Evolutionary conservation across 371 early-diverging fungal species (phyloP).

Genomic region (Mucor mucedo): DNA sequence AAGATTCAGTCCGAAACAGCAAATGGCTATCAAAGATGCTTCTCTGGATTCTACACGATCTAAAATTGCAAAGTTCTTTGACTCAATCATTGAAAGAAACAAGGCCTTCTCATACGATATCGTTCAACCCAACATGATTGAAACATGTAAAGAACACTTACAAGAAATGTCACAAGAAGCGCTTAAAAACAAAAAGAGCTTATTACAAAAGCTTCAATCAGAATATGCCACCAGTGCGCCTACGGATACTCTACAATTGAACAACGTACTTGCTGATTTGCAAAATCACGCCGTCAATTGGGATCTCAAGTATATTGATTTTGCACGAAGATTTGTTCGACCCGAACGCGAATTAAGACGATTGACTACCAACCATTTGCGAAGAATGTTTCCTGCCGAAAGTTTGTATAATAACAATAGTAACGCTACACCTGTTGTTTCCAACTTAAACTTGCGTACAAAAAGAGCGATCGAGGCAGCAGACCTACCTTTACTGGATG

Average conservation of each 20-base stretch:
- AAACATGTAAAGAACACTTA: slow-evolving; percentile 66
- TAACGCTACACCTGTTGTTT: slow-evolving; percentile 15
- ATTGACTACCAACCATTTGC: slow-evolving; percentile 66
- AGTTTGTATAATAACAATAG: slow-evolving; percentile 21
- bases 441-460: slow-evolving; percentile 44
- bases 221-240: slow-evolving; percentile 76
- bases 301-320: slow-evolving; percentile 80
- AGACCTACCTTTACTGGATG: slow-evolving; percentile 52
- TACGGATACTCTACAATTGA: slow-evolving; percentile 80
- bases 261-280: slow-evolving; percentile 74
- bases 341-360: slow-evolving; percentile 71
- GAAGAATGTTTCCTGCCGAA: slow-evolving; percentile 64
- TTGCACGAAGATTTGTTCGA: slow-evolving; percentile 77
- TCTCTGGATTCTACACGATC: slow-evolving; percentile 64
- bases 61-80: slow-evolving; percentile 71
- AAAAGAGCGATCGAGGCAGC: slow-evolving; percentile 44
- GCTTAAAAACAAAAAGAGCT: slow-evolving; percentile 73
- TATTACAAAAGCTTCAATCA: slow-evolving; percentile 82
- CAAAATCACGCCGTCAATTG: slow-evolving; percentile 80
- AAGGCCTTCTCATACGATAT: slow-evolving; percentile 64
- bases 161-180: slow-evolving; percentile 70
- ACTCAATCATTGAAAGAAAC: slow-evolving; percentile 70
- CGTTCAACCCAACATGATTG: slow-evolving; percentile 67
- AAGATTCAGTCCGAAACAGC: slow-evolving; percentile 59
- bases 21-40: slow-evolving; percentile 61